Evolutionary conservation across 192 early-diverging fungal genomes (phyloP).

Genomic region (Physocladia obscura): DNA sequence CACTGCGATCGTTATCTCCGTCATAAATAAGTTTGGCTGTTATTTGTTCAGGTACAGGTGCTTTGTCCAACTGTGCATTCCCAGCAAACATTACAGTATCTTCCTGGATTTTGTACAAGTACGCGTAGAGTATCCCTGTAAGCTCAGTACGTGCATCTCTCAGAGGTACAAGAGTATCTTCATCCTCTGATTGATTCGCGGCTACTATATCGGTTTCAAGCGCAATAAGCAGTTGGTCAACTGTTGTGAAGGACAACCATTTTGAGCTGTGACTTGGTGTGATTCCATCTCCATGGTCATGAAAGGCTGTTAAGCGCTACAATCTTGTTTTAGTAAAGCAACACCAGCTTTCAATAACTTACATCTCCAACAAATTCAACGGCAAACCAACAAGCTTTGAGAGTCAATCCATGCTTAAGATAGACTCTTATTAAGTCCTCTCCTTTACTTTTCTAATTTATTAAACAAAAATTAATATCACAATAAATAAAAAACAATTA

Average conservation of each 20-base stretch:
- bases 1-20: neutral
- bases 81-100: slow-evolving; percentile 8
- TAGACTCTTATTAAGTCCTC: slow-evolving; percentile 39
- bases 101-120: neutral
- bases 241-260: neutral
- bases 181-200: neutral
- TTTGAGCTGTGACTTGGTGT: neutral
- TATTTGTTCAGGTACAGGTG: neutral
- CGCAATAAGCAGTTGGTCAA: slow-evolving; percentile 1
- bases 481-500: neutral
- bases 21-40: neutral
- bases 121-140: neutral
- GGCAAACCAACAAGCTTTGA: slow-evolving; percentile 30
- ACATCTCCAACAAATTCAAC: slow-evolving; percentile 24
- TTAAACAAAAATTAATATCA: slow-evolving; percentile 2
- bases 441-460: neutral
- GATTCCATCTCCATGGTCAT: slow-evolving; percentile 5
- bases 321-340: neutral
- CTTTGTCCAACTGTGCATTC: neutral
- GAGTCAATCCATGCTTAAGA: slow-evolving; percentile 23
- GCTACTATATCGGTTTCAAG: neutral
- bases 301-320: neutral
- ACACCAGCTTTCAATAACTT: neutral
- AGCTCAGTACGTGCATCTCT: neutral
- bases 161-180: neutral